phyloP scores from a whole-genome alignment of 257 asterid species.

The Salvia rosmarinus region DNA sequence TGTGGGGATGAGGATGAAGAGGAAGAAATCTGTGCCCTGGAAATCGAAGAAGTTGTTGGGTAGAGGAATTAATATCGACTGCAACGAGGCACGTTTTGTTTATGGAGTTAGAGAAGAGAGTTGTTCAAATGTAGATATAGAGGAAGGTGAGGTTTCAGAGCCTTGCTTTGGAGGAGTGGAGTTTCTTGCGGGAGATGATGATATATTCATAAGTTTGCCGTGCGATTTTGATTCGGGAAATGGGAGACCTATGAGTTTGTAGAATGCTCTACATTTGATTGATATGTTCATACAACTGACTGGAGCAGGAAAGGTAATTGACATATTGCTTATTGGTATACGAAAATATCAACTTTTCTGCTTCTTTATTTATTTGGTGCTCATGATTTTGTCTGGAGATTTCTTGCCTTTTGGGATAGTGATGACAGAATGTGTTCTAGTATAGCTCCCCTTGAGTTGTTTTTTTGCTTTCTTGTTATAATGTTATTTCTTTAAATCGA shows the following conservation, averaged over 20 bases:
- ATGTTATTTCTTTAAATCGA: not conserved
- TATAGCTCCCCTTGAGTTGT: not conserved
- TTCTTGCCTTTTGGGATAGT: conserved; percentile 15
- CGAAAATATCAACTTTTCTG: not conserved
- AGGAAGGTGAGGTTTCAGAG: conserved; percentile 5
- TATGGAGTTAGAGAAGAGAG: conserved; percentile 29
- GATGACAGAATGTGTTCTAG: conserved; percentile 11
- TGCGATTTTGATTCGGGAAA: conserved; percentile 25
- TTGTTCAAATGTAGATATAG: conserved; percentile 20
- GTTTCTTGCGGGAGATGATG: conserved; percentile 43
- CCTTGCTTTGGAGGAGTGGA: conserved; percentile 26
- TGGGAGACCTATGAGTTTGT: conserved; percentile 26
- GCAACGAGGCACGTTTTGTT: not conserved
- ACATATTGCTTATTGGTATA: not conserved
- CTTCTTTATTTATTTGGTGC: not conserved
- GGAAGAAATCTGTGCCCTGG: conserved; percentile 45
- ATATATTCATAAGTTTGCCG: conserved; percentile 37
- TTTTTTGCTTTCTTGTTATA: not conserved
- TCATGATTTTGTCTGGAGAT: conserved; percentile 10
- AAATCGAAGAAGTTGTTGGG: conserved; percentile 54
- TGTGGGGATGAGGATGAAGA: conserved; percentile 30
- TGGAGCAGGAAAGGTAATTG: conserved; percentile 19
- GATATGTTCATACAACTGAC: conserved; percentile 26
- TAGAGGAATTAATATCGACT: conserved; percentile 43
- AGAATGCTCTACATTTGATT: not conserved